Base-by-base conservation (phyloP, 305 asterid genomes). In the Fraxinus platypoda region DNA sequence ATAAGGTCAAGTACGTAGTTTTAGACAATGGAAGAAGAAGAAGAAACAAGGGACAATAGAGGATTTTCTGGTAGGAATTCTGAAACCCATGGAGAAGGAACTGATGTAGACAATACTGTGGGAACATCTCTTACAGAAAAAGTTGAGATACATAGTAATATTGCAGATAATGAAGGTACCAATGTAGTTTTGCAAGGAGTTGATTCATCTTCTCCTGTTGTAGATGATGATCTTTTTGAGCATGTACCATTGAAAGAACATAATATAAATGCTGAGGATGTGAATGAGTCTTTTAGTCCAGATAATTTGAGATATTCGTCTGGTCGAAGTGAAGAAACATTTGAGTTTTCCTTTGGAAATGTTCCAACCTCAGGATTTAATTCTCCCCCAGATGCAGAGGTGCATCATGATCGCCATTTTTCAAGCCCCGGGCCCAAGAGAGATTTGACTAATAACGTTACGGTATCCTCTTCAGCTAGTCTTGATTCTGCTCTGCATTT, bases 171-270 rank as follows among this genome's bases (percentile, higher is more conserved):
- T 82, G 87, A 82, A 78, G 87, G 80, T 81, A 81, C 86, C 81
- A 88, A 80, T 82, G 84, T 41, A 83, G 89, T 64, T 88, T 86
- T 83, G 73, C 83, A 85, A 86, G 91, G 90, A 83, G 85, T 76
- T 78, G 88, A 77, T 86, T 78, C 91, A 74, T 84, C 84, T 83
- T 85, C 80, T 86, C 79, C 87, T 41, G 83, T 75, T 83, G 84
- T 81, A 76, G 93, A 88, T 9, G 94, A 87, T 86, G 94, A 85
- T 76, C 83, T 84, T 33, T 93, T 93, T 86, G 99, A 92, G 85
- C 93, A 85, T 31, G 95, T 94, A 82, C 83, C 97, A 4, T 83
- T 93, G 86, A 88, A 93, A 85, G 94, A 93, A 84, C 92, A 86
- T 82, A 95, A 84, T 81, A 91, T 86, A 76, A 90, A 74, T 80